Conservation (phyloP, 2,329 filamentous ascomycete species). For the Colletotrichum sp. region DNA sequence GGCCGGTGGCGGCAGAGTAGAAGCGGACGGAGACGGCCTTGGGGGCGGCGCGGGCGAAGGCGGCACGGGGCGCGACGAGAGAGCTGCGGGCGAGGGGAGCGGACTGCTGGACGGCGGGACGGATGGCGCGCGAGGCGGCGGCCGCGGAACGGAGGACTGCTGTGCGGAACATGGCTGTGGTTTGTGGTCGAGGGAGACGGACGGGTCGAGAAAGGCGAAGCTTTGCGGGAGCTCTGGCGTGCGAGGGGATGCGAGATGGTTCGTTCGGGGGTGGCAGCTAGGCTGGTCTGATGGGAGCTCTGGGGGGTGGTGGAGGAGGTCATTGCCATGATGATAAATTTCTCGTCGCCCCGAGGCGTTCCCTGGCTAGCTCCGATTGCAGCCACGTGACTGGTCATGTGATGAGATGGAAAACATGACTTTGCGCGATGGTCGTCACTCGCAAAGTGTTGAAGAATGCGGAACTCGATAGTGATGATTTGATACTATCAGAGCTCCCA, state of each 20-base stretch:
- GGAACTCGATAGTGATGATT: accelerated
- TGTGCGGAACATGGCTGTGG: slow-evolving; percentile 83
- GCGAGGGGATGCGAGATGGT: slow-evolving; percentile 1
- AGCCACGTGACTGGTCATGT: slow-evolving; percentile 19
- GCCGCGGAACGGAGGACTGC: slow-evolving; percentile 81
- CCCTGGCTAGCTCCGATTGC: slow-evolving; percentile 9
- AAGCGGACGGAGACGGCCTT: slow-evolving; percentile 72
- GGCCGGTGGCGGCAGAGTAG: slow-evolving; percentile 83
- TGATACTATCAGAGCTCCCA: accelerated
- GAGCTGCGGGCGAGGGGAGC: slow-evolving; percentile 49
- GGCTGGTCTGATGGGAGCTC: slow-evolving; percentile 8
- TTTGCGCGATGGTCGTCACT: accelerated
- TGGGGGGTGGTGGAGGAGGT: slow-evolving; percentile 9
- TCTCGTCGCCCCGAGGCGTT: slow-evolving; percentile 22
- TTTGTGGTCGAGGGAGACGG: slow-evolving; percentile 13
- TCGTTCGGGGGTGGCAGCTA: slow-evolving; percentile 1
- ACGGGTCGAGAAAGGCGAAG: neutral
- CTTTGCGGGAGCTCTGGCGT: neutral
- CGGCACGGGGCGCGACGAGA: slow-evolving; percentile 65
- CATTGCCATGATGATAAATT: slow-evolving; percentile 24
- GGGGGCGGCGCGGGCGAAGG: slow-evolving; percentile 62
- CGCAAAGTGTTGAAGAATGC: neutral
- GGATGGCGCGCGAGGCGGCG: slow-evolving; percentile 54
- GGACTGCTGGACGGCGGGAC: slow-evolving; percentile 62
- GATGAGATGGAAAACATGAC: neutral